These are phyloP conservation scores for Scorias spongiosa DNA, from an alignment of 2,329 filamentous ascomycete genomes.

Conservation along the genomic window DNA sequence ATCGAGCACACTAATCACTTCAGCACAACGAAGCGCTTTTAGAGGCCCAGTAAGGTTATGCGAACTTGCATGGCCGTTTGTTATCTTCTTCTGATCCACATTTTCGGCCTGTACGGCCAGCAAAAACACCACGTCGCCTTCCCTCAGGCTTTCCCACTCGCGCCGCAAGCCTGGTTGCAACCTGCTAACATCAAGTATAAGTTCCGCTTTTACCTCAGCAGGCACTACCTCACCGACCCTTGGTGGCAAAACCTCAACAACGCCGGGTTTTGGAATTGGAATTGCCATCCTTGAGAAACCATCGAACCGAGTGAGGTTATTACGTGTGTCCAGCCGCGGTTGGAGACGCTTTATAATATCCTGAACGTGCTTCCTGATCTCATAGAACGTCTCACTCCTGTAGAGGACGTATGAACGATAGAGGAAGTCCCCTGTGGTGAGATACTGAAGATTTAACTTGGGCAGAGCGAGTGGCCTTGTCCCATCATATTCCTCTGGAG, in stretches of 20 bases:
- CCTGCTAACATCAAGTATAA: constrained; percentile 67
- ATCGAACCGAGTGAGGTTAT: constrained; percentile 50
- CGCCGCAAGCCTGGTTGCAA: constrained; percentile 59
- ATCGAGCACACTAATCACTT: constrained; percentile 73
- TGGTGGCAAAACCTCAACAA: constrained; percentile 72
- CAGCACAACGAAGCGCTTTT: constrained; percentile 59
- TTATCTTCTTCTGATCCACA: constrained; percentile 28
- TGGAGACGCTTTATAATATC: constrained; percentile 63
- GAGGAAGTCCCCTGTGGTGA: constrained; percentile 90
- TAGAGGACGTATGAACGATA: constrained; percentile 87
- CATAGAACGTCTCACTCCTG: constrained; percentile 82
- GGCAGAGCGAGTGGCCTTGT: constrained; percentile 77
- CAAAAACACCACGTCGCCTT: constrained; percentile 82
- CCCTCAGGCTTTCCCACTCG: constrained; percentile 81
- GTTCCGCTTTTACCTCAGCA: constrained; percentile 73
- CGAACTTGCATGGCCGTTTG: constrained; percentile 45
- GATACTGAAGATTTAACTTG: constrained; percentile 88
- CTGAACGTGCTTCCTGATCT: constrained; percentile 82
- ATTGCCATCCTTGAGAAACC: constrained; percentile 89
- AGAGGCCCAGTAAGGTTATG: constrained; percentile 43
- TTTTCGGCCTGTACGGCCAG: constrained; percentile 55
- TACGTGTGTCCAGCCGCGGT: constrained; percentile 46
- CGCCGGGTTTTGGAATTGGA: constrained; percentile 68
- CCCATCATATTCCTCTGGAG: constrained; percentile 77
- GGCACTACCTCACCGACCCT: constrained; percentile 71